phyloP scores from a whole-genome alignment of 495 filamentous ascomycete species.

The Entonaema liquescens region DNA sequence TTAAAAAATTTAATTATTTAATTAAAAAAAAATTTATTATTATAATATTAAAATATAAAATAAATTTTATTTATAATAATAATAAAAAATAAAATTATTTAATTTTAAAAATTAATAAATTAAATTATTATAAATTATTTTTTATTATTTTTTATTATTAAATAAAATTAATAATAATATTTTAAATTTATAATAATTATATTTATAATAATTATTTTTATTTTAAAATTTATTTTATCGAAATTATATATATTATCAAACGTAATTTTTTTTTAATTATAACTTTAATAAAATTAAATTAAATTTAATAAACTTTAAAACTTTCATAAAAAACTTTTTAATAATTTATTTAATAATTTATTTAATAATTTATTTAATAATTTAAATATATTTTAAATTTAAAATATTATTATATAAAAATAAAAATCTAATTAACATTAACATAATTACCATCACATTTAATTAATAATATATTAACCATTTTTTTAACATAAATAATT shows the following conservation, averaged over 20 bases:
- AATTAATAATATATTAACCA: neutral
- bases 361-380: neutral
- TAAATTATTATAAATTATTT: neutral
- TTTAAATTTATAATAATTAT: neutral
- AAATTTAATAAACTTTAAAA: neutral
- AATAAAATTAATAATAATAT: neutral
- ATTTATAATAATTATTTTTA: neutral
- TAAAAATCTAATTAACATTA: neutral
- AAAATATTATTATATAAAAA: neutral
- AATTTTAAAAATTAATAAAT: neutral
- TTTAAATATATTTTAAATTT: neutral
- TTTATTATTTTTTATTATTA: neutral
- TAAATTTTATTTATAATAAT: neutral
- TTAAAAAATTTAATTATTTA: neutral
- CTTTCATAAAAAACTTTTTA: conserved; percentile 1
- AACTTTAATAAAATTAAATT: neutral
- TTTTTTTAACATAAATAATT: neutral
- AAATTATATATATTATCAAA: neutral
- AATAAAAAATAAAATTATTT: neutral
- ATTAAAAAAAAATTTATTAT: neutral
- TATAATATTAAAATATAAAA: neutral
- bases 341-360: neutral
- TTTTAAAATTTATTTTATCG: neutral
- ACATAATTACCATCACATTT: neutral
- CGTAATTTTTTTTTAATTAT: neutral